Conservation (phyloP, 768 basidiomycete genomes). For the Leucocoprinus leucothites region DNA sequence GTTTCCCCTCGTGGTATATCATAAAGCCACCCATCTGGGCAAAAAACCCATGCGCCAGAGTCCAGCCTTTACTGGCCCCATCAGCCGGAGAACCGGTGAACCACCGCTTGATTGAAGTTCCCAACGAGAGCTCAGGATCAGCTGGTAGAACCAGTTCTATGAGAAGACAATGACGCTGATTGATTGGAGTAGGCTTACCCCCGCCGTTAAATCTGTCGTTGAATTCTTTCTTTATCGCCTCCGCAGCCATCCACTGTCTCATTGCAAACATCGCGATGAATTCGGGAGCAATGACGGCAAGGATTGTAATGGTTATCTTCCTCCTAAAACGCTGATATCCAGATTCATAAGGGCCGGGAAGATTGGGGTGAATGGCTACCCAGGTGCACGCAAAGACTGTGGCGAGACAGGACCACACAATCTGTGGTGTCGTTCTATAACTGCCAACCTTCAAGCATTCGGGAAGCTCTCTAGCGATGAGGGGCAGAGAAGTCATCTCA, state of each 20-base stretch:
- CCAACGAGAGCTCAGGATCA: background rate
- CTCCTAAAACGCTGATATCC: background rate
- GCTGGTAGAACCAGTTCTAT: background rate
- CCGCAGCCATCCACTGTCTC: constrained; percentile 1
- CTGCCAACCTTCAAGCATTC: background rate
- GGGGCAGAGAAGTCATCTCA: too few relatives aligned
- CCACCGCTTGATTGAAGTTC: background rate
- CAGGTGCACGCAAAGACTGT: constrained; percentile 20
- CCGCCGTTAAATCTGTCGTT: background rate
- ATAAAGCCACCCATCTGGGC: constrained; percentile 14
- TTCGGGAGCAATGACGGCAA: constrained; percentile 5
- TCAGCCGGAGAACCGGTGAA: background rate
- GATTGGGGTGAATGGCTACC: constrained; percentile 1
- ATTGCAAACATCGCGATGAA: constrained; percentile 11
- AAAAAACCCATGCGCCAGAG: constrained; percentile 13
- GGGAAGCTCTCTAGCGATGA: background rate
- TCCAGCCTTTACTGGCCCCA: constrained; percentile 15
- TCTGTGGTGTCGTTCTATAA: background rate
- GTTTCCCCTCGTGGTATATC: background rate
- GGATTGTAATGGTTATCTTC: background rate
- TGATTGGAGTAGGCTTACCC: background rate
- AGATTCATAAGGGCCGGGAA: constrained; percentile 8
- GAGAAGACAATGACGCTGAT: background rate
- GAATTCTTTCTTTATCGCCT: background rate
- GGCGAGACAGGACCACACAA: constrained; percentile 18